Conservation (phyloP, 768 basidiomycete genomes). For the Tricholoma matsutake region DNA sequence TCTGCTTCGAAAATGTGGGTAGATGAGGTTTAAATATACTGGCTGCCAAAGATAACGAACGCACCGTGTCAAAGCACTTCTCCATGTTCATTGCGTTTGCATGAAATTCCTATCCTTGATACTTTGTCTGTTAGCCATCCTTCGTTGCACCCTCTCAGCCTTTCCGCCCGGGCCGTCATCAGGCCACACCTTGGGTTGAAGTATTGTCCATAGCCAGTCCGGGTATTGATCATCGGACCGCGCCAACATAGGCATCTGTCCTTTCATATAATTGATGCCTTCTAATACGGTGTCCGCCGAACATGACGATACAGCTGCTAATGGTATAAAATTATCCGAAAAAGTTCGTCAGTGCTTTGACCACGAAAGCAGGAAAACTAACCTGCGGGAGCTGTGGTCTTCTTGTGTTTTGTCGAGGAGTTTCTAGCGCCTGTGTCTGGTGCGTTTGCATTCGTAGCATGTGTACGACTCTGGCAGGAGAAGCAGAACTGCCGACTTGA, state of each 20-base stretch:
- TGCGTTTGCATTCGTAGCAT: conserved; percentile 10
- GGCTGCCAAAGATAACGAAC: neutral
- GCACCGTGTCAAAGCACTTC: conserved; percentile 6
- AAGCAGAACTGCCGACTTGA: conserved; percentile 12
- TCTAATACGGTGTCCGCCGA: conserved; percentile 67
- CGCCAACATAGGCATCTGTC: conserved; percentile 73
- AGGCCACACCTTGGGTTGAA: conserved; percentile 54
- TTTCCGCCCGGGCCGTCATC: conserved; percentile 77
- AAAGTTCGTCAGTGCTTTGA: neutral
- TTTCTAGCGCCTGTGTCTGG: neutral
- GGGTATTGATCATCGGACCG: conserved; percentile 83
- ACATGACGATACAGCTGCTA: conserved; percentile 55
- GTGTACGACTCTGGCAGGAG: conserved; percentile 12
- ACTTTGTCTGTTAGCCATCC: conserved; percentile 59
- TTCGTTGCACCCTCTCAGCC: conserved; percentile 53
- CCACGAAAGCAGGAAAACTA: conserved; percentile 1
- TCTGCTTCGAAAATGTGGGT: neutral
- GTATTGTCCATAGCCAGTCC: conserved; percentile 81
- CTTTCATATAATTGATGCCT: conserved; percentile 84
- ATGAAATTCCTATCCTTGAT: conserved; percentile 87
- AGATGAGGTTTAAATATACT: neutral
- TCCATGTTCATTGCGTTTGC: conserved; percentile 60
- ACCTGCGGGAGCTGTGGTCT: conserved; percentile 9
- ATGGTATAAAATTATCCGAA: neutral
- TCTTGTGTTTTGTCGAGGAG: conserved; percentile 6